phyloP scores from a whole-genome alignment of 257 asterid species.

The Salvia splendens region DNA sequence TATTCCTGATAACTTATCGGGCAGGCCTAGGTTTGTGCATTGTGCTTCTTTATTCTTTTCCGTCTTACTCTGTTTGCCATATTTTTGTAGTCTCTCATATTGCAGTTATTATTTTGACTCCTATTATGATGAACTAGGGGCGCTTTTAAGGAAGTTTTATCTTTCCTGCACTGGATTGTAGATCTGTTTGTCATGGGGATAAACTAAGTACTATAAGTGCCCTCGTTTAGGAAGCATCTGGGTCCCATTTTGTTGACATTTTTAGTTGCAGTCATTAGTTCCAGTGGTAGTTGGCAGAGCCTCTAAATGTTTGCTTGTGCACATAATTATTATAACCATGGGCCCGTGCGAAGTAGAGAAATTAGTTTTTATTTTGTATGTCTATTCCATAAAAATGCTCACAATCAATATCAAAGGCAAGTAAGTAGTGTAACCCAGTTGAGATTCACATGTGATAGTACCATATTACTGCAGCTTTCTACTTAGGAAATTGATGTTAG shows the following conservation, averaged over 20 bases:
- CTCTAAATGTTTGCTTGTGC: background rate
- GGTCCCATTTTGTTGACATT: conserved; percentile 20
- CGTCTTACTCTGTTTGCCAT: conserved; percentile 14
- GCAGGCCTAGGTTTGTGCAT: conserved; percentile 70
- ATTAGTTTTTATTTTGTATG: background rate
- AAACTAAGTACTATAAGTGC: background rate
- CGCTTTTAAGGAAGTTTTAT: background rate
- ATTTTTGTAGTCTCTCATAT: conserved; percentile 7
- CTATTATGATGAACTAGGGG: conserved; percentile 17
- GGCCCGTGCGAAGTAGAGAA: background rate
- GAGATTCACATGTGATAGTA: conserved; percentile 12
- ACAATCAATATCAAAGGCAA: background rate
- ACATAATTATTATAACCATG: background rate
- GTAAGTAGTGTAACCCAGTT: conserved; percentile 15
- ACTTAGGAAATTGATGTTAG: background rate
- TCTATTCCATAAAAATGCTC: conserved; percentile 4
- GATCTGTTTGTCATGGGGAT: background rate
- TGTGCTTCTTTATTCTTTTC: conserved; percentile 24
- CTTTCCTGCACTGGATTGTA: background rate
- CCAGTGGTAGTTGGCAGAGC: background rate
- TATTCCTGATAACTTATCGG: conserved; percentile 61
- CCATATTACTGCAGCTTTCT: conserved; percentile 5
- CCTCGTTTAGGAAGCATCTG: background rate
- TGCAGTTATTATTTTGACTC: conserved; percentile 13
- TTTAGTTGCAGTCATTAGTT: background rate